These are phyloP conservation scores for Scutellaria galericulata DNA, from an alignment of 257 asterid genomes.

Conservation along the genomic window DNA sequence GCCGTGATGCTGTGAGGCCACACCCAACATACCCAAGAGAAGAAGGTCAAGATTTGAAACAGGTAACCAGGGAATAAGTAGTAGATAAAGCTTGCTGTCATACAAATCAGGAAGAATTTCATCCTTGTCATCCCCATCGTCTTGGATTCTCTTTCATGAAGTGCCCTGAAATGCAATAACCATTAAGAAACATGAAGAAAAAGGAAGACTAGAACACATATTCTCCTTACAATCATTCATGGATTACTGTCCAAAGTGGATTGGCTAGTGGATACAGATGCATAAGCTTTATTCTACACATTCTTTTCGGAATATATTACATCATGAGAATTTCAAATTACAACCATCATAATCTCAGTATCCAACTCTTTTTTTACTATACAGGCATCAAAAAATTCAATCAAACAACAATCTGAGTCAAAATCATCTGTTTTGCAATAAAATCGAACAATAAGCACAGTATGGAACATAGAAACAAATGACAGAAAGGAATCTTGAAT, in stretches of 20 bases:
- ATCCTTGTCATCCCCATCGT: constrained; percentile 79
- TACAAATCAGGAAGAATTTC: constrained; percentile 76
- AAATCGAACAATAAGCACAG: not conserved
- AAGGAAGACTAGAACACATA: not conserved
- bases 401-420: not conserved
- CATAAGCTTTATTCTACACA: constrained; percentile 23
- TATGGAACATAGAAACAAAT: not conserved
- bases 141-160: constrained; percentile 82
- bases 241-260: constrained; percentile 38
- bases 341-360: constrained; percentile 31
- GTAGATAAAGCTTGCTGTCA: constrained; percentile 77
- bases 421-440: no score
- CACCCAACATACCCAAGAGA: constrained; percentile 98
- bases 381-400: no score
- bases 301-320: constrained; percentile 31
- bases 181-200: not conserved
- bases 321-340: constrained; percentile 29
- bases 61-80: constrained; percentile 90
- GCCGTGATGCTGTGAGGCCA: constrained; percentile 93
- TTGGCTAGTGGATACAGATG: not conserved
- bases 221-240: not conserved
- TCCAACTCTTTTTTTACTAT: constrained; percentile 3
- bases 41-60: constrained; percentile 85
- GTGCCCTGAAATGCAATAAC: constrained; percentile 69
- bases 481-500: not conserved